Evolutionary conservation across 345 rosid genomes (phyloP), one percentile per base, ranked within the genome.

Genomic region (Aurinia saxatilis): DNA sequence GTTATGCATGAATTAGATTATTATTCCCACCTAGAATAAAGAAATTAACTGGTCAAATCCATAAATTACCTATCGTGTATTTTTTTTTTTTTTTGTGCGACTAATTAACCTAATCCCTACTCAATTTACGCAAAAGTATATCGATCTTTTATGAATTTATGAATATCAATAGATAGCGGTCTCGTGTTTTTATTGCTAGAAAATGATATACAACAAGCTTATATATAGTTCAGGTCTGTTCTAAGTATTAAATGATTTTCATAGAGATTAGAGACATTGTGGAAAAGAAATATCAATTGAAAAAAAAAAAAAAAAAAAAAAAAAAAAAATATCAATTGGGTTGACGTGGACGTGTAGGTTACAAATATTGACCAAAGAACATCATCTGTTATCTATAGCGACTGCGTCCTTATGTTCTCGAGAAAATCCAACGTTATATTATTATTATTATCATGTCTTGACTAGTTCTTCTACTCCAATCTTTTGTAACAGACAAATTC

Each of bases 341-440:
- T 61, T 38, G 75, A 73, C 64, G 36, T 60, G 16, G 78, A 77
- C 63, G 57, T 56, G n/a, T 34, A 65, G 68, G 63, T 50, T 50
- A 60, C 61, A 44, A 54, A 38, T 73, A 17, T 36, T 59, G 72
- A 68, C 72, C 36, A 65, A 51, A 70, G 50, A 40, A 55, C 71
- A 60, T 66, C 64, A 27, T 27, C 30, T 2, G 4, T 5, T 27
- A 37, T 47, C 55, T 36, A 69, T 25, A 51, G 41, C 39, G 54
- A 51, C 61, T 45, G 55, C 58, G 58, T 72, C 54, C 70, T 55
- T 16, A 64, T 19, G 47, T 52, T 59, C 65, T 36, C 56, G 41
- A 46, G 45, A 61, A 67, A 66, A 49, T 67, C 51, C 44, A 62
- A 62, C 18, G 40, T 50, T 45, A 14, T 12, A 42, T 45, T 41